Conservation (phyloP, 2,329 filamentous ascomycete species). For the Daldinia eschscholtzii region DNA sequence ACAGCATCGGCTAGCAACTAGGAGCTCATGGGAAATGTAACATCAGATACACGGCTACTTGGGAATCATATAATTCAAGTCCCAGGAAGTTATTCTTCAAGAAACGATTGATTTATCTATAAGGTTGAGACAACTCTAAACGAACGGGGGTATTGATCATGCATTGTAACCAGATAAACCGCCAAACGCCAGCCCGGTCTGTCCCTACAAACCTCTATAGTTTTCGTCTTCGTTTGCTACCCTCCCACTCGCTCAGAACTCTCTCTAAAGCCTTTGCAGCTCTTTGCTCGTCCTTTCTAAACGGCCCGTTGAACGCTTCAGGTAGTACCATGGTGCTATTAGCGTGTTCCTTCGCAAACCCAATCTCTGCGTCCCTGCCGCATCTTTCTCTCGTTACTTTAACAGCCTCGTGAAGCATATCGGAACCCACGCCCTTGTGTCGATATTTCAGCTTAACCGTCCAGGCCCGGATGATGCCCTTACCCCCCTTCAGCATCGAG, state of each 20-base stretch:
- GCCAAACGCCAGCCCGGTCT: conserved; percentile 19
- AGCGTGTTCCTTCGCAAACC: conserved; percentile 82
- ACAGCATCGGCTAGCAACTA: neutral
- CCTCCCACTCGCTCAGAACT: conserved; percentile 64
- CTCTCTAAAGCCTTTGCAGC: conserved; percentile 67
- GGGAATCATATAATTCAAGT: neutral
- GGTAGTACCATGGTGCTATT: conserved; percentile 76
- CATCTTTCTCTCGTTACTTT: conserved; percentile 75
- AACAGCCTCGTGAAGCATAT: conserved; percentile 80
- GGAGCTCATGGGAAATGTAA: neutral
- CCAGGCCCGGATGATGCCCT: conserved; percentile 84
- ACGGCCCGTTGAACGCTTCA: conserved; percentile 70
- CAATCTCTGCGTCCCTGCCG: conserved; percentile 74
- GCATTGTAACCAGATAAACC: conserved; percentile 22
- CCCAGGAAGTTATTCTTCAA: neutral
- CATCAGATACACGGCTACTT: neutral
- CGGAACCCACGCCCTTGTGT: conserved; percentile 76
- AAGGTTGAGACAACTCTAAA: conserved; percentile 24
- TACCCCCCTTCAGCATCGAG: conserved; percentile 67
- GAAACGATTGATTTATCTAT: conserved; percentile 23
- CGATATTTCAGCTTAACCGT: conserved; percentile 79
- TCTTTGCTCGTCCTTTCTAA: conserved; percentile 70
- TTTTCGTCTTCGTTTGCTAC: conserved; percentile 62
- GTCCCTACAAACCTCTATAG: conserved; percentile 33
- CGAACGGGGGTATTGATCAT: conserved; percentile 41